Evolutionary conservation across 1,139 yeast species (phyloP).

Genomic region (Eremothecium sinecaudum): DNA sequence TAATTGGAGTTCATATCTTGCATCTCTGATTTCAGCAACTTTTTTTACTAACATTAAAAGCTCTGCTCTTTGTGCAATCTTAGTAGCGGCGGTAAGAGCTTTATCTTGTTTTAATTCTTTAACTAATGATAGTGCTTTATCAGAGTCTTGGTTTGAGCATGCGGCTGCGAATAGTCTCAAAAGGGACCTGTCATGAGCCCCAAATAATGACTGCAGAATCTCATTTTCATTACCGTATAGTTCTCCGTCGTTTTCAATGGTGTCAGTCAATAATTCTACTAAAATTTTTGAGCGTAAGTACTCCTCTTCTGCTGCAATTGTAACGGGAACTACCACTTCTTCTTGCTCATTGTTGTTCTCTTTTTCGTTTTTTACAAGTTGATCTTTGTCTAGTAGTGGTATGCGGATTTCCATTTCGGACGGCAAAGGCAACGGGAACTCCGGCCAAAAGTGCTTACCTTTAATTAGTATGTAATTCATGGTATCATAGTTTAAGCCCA

Average conservation of each 20-base stretch:
- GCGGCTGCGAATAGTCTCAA: slow-evolving; percentile 69
- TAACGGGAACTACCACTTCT: slow-evolving; percentile 25
- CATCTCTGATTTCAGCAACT: slow-evolving; percentile 59
- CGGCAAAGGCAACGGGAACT: slow-evolving; percentile 74
- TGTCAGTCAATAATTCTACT: slow-evolving; percentile 32
- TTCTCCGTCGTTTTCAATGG: slow-evolving; percentile 35
- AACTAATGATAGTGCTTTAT: slow-evolving; percentile 63
- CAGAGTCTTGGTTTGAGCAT: slow-evolving; percentile 56
- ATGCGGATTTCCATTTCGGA: slow-evolving; percentile 62
- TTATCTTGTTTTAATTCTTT: slow-evolving; percentile 63
- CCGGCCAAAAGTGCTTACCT: slow-evolving; percentile 44
- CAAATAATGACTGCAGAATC: slow-evolving; percentile 41
- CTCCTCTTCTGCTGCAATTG: slow-evolving; percentile 35
- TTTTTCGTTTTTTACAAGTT: slow-evolving; percentile 28
- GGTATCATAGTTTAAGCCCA: slow-evolving; percentile 59
- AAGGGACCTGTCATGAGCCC: slow-evolving; percentile 60
- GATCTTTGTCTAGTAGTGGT: slow-evolving; percentile 40
- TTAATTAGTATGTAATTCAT: slow-evolving; percentile 68
- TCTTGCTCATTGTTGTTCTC: slow-evolving; percentile 27
- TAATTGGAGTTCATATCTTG: slow-evolving; percentile 25
- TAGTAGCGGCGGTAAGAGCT: slow-evolving; percentile 74
- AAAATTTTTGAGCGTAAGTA: slow-evolving; percentile 33
- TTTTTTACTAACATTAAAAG: slow-evolving; percentile 54
- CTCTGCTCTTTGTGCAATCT: slow-evolving; percentile 75
- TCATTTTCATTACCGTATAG: slow-evolving; percentile 37